A percentile compares a stretch with the other conserved stretches of the same genome.
Conservation (phyloP, 805 yeast species). For the Sugiyamaella valdiviana region DNA sequence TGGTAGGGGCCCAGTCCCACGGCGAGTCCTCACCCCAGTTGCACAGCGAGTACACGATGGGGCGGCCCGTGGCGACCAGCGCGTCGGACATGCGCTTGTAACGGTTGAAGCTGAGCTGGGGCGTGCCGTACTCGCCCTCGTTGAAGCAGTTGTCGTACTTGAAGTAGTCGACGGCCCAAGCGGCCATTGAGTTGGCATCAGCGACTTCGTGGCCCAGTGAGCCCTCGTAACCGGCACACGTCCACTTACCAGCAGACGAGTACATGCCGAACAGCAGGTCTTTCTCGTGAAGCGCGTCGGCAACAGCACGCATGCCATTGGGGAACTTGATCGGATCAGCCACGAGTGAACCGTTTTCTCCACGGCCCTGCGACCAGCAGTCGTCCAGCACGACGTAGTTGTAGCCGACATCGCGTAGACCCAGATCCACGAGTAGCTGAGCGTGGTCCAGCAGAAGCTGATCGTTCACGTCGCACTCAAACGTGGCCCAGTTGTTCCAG, state of each 20-base stretch:
- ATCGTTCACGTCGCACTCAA: conserved; percentile 28
- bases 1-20: conserved; percentile 29
- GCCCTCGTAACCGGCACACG: conserved; percentile 32
- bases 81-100: conserved; percentile 30
- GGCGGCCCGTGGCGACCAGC: conserved; percentile 27
- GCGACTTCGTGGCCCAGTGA: conserved; percentile 28
- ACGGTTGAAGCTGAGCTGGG: conserved; percentile 25
- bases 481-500: conserved; percentile 31
- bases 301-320: conserved; percentile 24
- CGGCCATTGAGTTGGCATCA: conserved; percentile 29
- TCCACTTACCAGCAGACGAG: conserved; percentile 31
- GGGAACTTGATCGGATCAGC: conserved; percentile 28
- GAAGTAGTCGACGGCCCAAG: conserved; percentile 30
- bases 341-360: conserved; percentile 18
- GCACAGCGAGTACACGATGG: conserved; percentile 29
- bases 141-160: conserved; percentile 33
- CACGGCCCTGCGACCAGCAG: conserved; percentile 27
- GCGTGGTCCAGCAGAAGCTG: conserved; percentile 24
- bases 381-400: conserved; percentile 31
- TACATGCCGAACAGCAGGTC: conserved; percentile 32
- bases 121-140: conserved; percentile 27
- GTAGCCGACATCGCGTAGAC: conserved; percentile 28
- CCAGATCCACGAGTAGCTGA: conserved; percentile 21
- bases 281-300: conserved; percentile 25
- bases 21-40: conserved; percentile 33